phyloP scores from a whole-genome alignment of 352 stramenopile genomes.

The Phytophthora ohioensis region DNA sequence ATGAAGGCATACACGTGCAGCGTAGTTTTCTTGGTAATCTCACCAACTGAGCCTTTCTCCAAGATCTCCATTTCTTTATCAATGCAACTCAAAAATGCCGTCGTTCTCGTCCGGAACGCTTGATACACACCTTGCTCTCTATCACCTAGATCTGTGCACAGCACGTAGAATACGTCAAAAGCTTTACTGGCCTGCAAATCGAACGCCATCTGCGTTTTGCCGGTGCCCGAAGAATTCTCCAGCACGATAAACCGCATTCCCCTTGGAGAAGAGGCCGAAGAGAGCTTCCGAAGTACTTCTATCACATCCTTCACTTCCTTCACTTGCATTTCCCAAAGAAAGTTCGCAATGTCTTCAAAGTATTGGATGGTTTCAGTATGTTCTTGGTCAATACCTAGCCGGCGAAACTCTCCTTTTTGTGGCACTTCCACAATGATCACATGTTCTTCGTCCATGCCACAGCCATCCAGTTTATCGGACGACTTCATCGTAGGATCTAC shows the following conservation, averaged over 20 bases:
- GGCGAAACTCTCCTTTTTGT: too few relatives aligned
- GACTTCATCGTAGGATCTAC: too few relatives aligned
- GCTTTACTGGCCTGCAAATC: not conserved
- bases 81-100: not conserved
- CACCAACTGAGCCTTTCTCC: not conserved
- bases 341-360: too few relatives aligned
- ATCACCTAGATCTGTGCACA: not conserved
- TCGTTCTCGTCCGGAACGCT: not conserved
- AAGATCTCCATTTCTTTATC: not conserved
- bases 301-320: too few relatives aligned
- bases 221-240: not conserved
- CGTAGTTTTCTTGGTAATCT: not conserved
- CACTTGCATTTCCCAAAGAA: too few relatives aligned
- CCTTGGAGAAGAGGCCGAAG: too few relatives aligned
- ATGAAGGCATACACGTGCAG: not conserved
- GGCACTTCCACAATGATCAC: too few relatives aligned
- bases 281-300: too few relatives aligned
- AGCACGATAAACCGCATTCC: not conserved
- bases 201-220: not conserved
- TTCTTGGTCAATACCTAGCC: too few relatives aligned
- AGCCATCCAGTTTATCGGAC: too few relatives aligned
- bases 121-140: not conserved
- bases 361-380: too few relatives aligned
- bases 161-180: not conserved
- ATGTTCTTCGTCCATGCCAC: too few relatives aligned